A percentile compares a stretch with the other conserved stretches of the same genome.
Conservation (phyloP, 1,139 yeast species). For the Kurtzmaniella quercitrusa region DNA sequence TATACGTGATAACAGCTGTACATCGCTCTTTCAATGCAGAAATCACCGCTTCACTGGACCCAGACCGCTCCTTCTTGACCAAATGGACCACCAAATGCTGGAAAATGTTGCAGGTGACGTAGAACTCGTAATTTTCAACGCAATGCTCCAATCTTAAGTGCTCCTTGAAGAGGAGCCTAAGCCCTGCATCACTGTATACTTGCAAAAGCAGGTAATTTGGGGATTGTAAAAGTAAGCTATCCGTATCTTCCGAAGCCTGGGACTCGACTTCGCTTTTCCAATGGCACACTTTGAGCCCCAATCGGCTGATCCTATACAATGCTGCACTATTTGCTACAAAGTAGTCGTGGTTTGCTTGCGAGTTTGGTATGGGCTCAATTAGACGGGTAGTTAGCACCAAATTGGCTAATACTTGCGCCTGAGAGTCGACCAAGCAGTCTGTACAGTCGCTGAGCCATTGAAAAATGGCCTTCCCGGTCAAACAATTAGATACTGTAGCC, state of each 20-base stretch:
- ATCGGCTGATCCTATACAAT: constrained; percentile 17
- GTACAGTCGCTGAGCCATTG: constrained; percentile 94
- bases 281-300: constrained; percentile 17
- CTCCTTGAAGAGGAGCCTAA: constrained; percentile 59
- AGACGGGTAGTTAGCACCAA: constrained; percentile 49
- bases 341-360: constrained; percentile 7
- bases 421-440: constrained; percentile 53
- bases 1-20: constrained; percentile 16
- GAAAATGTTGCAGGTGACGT: not conserved
- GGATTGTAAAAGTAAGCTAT: not conserved
- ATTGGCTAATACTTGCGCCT: constrained; percentile 60
- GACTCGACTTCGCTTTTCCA: constrained; percentile 11
- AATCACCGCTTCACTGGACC: too few species aligned
- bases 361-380: constrained; percentile 34
- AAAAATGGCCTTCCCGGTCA: constrained; percentile 72
- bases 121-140: constrained; percentile 73
- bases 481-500: constrained; percentile 36
- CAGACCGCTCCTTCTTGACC: not conserved
- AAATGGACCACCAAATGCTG: not conserved
- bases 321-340: constrained; percentile 16
- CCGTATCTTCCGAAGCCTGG: not conserved
- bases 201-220: not conserved
- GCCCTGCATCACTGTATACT: constrained; percentile 73
- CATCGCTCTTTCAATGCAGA: not conserved
- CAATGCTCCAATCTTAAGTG: constrained; percentile 65